A percentile compares a stretch with the other conserved stretches of the same genome.
Evolutionary conservation across 768 basidiomycete species (phyloP).

Genomic region (Agaricus blazei): DNA sequence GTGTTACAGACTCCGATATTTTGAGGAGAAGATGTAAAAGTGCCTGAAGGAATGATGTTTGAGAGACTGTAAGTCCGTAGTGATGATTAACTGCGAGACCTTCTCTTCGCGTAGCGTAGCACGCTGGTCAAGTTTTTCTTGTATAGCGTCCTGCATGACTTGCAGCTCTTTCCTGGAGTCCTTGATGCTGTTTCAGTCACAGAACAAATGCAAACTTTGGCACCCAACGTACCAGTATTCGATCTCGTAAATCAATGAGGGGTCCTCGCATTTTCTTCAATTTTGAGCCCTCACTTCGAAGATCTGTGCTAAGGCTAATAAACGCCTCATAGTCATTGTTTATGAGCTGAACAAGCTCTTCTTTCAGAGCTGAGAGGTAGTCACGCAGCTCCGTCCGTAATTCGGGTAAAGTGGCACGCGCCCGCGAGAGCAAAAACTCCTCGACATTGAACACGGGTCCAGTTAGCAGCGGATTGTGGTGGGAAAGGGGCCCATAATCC

Average conservation of each 20-base stretch:
- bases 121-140: conserved; percentile 72
- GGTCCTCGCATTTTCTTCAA: conserved; percentile 67
- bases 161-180: conserved; percentile 60
- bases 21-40: conserved; percentile 84
- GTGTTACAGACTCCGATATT: conserved; percentile 85
- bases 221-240: conserved; percentile 57
- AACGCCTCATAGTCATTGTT: conserved; percentile 99
- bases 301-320: conserved; percentile 90
- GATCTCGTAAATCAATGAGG: conserved; percentile 51
- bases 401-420: conserved; percentile 83
- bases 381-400: conserved; percentile 82
- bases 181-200: conserved; percentile 25
- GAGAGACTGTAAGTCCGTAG: neutral
- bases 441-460: conserved; percentile 75
- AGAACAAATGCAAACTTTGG: neutral
- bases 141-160: conserved; percentile 65
- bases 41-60: conserved; percentile 40
- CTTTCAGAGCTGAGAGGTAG: conserved; percentile 79
- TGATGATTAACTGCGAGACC: conserved; percentile 31
- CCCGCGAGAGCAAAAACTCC: conserved; percentile 80
- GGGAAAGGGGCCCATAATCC: conserved; percentile 68
- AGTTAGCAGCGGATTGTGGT: conserved; percentile 69
- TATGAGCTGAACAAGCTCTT: conserved; percentile 92
- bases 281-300: conserved; percentile 78
- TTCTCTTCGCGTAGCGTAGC: conserved; percentile 82